Evolutionary conservation across 148 eudicot genomes (phyloP).

Genomic region (Mesembryanthemum crystallinum): DNA sequence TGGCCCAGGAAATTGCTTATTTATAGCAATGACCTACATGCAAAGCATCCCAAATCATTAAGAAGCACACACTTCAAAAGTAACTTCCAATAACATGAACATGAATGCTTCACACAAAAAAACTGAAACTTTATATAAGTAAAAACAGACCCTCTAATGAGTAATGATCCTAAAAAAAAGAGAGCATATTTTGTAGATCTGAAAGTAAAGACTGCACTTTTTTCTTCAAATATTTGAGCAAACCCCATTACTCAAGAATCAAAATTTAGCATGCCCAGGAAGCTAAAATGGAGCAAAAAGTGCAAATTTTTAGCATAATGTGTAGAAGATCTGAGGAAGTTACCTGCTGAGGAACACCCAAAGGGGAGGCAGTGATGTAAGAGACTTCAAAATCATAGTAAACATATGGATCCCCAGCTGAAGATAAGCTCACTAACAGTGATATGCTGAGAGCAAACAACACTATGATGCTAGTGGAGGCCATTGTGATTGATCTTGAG

Average conservation of each 20-base stretch:
- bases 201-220: slow-evolving; percentile 28
- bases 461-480: slow-evolving; percentile 27
- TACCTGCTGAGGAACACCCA: slow-evolving; percentile 46
- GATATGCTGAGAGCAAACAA: slow-evolving; percentile 35
- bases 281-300: not conserved
- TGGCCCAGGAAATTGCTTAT: slow-evolving; percentile 89
- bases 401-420: slow-evolving; percentile 73
- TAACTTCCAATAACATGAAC: slow-evolving; percentile 8
- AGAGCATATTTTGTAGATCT: slow-evolving; percentile 58
- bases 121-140: slow-evolving; percentile 24
- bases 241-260: slow-evolving; percentile 25
- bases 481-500: slow-evolving; percentile 24
- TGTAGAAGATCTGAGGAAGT: slow-evolving; percentile 20
- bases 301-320: not conserved
- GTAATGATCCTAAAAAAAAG: not conserved
- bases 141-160: not conserved
- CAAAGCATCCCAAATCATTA: slow-evolving; percentile 14
- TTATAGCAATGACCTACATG: slow-evolving; percentile 93
- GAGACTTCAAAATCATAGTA: slow-evolving; percentile 66
- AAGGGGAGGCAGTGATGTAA: slow-evolving; percentile 93
- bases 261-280: slow-evolving; percentile 29
- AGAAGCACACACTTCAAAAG: slow-evolving; percentile 14
- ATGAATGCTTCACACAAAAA: slow-evolving; percentile 10
- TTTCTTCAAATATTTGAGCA: slow-evolving; percentile 23
- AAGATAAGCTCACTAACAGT: slow-evolving; percentile 41